These are phyloP conservation scores for Aegilops sharonensis DNA, from an alignment of 176 grass and related monocot genomes.

Conservation along the genomic window DNA sequence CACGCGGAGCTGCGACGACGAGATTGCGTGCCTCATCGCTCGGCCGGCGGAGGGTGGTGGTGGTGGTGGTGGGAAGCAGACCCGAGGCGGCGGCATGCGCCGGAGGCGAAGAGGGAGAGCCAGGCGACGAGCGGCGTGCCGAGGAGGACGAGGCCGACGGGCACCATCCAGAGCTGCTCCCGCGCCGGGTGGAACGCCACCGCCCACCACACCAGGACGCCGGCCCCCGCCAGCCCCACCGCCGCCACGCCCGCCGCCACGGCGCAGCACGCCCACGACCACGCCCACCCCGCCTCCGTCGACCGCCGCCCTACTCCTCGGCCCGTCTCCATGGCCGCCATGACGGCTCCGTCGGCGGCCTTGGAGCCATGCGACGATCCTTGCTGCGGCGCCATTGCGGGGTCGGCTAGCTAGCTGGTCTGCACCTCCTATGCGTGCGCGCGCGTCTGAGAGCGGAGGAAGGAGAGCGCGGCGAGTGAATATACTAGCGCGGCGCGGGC, in stretches of 20 bases:
- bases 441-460: not conserved
- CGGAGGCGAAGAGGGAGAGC: constrained; percentile 65
- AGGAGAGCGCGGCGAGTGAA: not conserved
- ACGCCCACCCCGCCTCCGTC: not conserved
- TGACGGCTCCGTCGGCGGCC: not conserved
- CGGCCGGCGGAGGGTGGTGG: not conserved
- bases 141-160: constrained; percentile 76
- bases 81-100: constrained; percentile 18
- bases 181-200: constrained; percentile 63
- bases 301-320: fast-evolving
- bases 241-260: constrained; percentile 33
- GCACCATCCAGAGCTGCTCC: constrained; percentile 93
- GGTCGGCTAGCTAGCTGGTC: not conserved
- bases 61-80: not conserved
- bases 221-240: constrained; percentile 46
- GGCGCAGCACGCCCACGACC: not conserved
- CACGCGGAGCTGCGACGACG: no score
- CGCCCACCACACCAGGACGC: constrained; percentile 74
- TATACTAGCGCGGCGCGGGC: constrained; percentile 14
- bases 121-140: constrained; percentile 79
- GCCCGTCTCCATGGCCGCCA: constrained; percentile 17
- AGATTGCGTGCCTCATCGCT: not conserved
- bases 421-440: no score
- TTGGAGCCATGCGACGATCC: not conserved
- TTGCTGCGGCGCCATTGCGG: constrained; percentile 37